Conservation (phyloP, 768 basidiomycete species). For the Sporobolomyces phaffii region DNA sequence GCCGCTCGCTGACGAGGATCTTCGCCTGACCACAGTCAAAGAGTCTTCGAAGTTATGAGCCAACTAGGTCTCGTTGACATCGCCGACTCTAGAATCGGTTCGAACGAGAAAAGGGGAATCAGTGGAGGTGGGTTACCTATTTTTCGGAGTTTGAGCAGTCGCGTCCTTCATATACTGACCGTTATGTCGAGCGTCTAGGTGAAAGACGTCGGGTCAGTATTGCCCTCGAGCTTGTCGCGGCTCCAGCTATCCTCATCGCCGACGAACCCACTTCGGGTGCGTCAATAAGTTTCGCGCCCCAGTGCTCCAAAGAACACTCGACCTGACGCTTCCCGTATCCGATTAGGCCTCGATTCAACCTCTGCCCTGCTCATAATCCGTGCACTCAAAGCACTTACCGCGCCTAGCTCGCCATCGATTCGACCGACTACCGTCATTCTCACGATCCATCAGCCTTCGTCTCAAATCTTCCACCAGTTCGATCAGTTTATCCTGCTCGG, state of each 20-base stretch:
- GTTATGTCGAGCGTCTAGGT: too few species aligned
- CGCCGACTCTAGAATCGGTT: conserved; percentile 66
- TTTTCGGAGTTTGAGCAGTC: too few species aligned
- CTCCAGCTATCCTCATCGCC: conserved; percentile 74
- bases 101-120: conserved; percentile 70
- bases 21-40: conserved; percentile 14
- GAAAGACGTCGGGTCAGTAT: conserved; percentile 87
- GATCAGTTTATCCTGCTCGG: conserved; percentile 73
- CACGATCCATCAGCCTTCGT: conserved; percentile 34
- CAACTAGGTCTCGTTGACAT: conserved; percentile 71
- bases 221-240: conserved; percentile 77
- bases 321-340: not conserved
- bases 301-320: too few species aligned
- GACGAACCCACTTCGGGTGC: conserved; percentile 64
- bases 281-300: too few species aligned
- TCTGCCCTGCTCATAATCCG: conserved; percentile 74
- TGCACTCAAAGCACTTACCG: conserved; percentile 69
- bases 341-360: conserved; percentile 70
- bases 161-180: too few species aligned
- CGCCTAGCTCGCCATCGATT: conserved; percentile 55
- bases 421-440: conserved; percentile 69
- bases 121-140: conserved; percentile 60
- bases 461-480: conserved; percentile 56
- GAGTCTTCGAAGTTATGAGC: conserved; percentile 60
- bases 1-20: too few species aligned